Evolutionary conservation across 257 asterid species (phyloP), one percentile per base, ranked within the genome.

Genomic region (Ajuga chamaepitys): DNA sequence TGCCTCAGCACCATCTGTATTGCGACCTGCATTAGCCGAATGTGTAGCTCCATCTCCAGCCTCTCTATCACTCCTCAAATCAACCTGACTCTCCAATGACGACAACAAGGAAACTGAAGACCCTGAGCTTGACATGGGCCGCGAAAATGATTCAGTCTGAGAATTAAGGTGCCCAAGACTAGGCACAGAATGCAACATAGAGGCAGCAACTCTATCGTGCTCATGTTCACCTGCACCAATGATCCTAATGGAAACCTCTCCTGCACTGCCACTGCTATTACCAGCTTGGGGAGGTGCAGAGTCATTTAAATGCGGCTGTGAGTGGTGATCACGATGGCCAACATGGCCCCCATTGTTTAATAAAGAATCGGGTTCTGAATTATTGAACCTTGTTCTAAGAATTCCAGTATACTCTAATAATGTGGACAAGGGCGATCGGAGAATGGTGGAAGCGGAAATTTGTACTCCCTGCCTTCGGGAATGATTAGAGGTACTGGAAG

Each of bases 191-290:
- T 78, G 67, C 77, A 75, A 64, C 77, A 75, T 55, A 16, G 54
- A 52, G 14, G 70, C 13, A 9, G 71, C 70, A 63, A 46, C 74
- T 83, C 87, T 67, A 18, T 81, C 86, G 18, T 81, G 80, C 32
- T 82, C 88, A 12, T 71, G 86, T 30, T 82, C 84, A 3, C 72
- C 80, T 3, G 85, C 70, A 21, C 85, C 86, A 18, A 84, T 72
- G 20, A 91, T 91, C 82, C 95, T 80, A 37, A 91, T 91, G 5
- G 97, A 84, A 67, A 91, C 96, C 82, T 88, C 97, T 22, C 77
- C 96, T 2, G 76, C 77, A n/a, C 38, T 64, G 25, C 48, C 72
- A 6, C 62, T 65, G 44, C 18, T 20, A 54, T 51, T 78, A 28
- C 69, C 65, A 50, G 75, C 54, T 5, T 79, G 47, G 46, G 79